Evolutionary conservation across 768 basidiomycete genomes (phyloP), one percentile per base, ranked within the genome.

Genomic region (Nidula microcarpa): DNA sequence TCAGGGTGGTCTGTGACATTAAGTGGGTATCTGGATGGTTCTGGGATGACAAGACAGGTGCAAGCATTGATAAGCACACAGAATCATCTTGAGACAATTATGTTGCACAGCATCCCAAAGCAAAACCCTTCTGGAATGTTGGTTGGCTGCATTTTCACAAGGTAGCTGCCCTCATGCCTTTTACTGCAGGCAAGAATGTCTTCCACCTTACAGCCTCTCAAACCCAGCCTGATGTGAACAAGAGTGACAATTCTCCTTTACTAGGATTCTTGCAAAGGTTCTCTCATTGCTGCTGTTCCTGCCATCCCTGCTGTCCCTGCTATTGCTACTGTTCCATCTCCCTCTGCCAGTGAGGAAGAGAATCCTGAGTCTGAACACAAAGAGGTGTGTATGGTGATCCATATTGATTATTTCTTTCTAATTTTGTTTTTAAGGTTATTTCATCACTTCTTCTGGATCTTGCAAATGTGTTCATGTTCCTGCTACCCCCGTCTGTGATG

Each of bases 81-180:
- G 57, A 46, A 0, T 43, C 43, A 6, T 52, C 43, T 10, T 67
- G 65, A 62, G 57, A 61, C n/a, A 55, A 55, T 34, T 67, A 60
- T 55, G 55, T 63, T 0, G 47, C 36, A n/a, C 53, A 48, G 8
- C 62, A 65, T 50, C 64, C 62, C 5, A 51, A 43, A 5, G 65
- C 62, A 4, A 61, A 56, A 14, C 61, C 62, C 8, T 65, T 67
- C 51, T 14, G 53, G 0, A 65, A 65, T 55, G 51, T 57, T 32
- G 65, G 64, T 0, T 67, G 61, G 64, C 13, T n/a, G n/a, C n/a
- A n/a, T n/a, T n/a, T n/a, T n/a, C n/a, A n/a, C n/a, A n/a, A n/a
- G n/a, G n/a, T n/a, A n/a, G n/a, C n/a, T n/a, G n/a, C n/a, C n/a
- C n/a, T 63, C 3, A 55, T 60, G 54, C 60, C 60, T 0, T 35